phyloP scores from a whole-genome alignment of 345 rosid genomes.

The Pelargonium nanum region DNA sequence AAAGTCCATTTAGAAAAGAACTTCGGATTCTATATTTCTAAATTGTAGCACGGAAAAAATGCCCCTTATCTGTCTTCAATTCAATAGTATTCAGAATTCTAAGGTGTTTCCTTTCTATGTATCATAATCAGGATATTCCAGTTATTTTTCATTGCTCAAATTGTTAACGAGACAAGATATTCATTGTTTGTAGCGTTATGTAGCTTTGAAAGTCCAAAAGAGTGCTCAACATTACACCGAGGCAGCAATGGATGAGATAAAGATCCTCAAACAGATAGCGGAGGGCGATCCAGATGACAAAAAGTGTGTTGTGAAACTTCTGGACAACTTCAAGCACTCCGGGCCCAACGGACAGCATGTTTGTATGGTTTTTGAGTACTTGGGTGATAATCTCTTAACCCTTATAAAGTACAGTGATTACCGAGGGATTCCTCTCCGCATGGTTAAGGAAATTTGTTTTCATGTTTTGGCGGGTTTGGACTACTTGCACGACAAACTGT shows the following conservation, averaged over 20 bases:
- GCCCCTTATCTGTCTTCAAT: neutral
- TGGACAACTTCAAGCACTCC: constrained; percentile 84
- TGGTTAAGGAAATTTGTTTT: constrained; percentile 64
- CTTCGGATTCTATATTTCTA: too few species aligned
- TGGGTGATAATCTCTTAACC: constrained; percentile 89
- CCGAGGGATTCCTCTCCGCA: constrained; percentile 53
- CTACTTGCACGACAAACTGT: constrained; percentile 74
- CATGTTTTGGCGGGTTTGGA: constrained; percentile 73
- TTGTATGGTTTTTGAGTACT: constrained; percentile 90
- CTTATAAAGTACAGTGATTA: constrained; percentile 79
- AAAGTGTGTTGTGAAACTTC: constrained; percentile 76
- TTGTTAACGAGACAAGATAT: constrained; percentile 23
- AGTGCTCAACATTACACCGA: constrained; percentile 88
- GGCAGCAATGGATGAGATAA: constrained; percentile 95
- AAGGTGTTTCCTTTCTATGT: neutral
- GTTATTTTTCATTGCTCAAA: constrained; percentile 2
- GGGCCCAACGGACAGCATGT: constrained; percentile 90
- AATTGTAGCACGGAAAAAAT: too few species aligned
- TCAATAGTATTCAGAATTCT: neutral
- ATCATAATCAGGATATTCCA: constrained; percentile 8
- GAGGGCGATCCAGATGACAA: constrained; percentile 63
- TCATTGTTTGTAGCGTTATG: constrained; percentile 64
- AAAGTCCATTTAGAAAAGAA: too few species aligned
- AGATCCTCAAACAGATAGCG: constrained; percentile 71
- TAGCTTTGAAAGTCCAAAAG: constrained; percentile 93